Evolutionary conservation across 1,284 basidiomycete species (phyloP), one percentile per base, ranked within the genome.

Genomic region (Singerocomus rubriflavus): DNA sequence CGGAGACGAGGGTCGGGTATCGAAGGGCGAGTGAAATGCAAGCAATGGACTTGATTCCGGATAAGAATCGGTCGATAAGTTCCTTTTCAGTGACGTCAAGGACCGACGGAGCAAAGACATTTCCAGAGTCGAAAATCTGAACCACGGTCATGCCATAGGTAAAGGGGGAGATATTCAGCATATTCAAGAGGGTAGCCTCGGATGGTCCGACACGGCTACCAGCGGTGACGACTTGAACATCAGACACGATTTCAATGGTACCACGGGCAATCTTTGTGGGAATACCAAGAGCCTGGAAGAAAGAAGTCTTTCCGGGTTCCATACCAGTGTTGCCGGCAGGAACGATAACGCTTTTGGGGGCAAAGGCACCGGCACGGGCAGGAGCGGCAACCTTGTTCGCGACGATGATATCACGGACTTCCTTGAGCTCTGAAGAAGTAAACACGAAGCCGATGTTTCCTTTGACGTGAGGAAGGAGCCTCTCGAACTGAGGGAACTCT

Each of bases 371-470:
- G 62, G 97, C 95, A 84, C 96, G 93, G 61, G 96, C 96, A 53
- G 96, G 96, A 44, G 96, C 96, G 57, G 93, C 93, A 59, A 99
- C 95, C 79, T 94, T 94, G 90, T 99, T 99, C 71, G 91, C 82
- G 62, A 92, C 72, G 73, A 99, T 97, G 70, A 90, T 74, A 55
- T 93, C 88, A 61, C 96, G 93, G 61, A 99, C 68, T 50, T 98
- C 95, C 80, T 98, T 96, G 68, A 99, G 85, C 69, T 99, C 97
- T 46, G 75, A 77, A 41, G 80, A 75, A 64, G 97, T 98, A 84
- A 99, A 99, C 71, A 99, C 96, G 80, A 99, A 99, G 56, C 96
- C 96, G 64, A 99, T 91, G 85, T 99, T 99, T 63, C 94, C 95
- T 73, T 81, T 91, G 78, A 99, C 81, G 80, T 91, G 85, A 59